These are phyloP conservation scores for Leonotis leonurus DNA, from an alignment of 257 asterid species.

Conservation along the genomic window DNA sequence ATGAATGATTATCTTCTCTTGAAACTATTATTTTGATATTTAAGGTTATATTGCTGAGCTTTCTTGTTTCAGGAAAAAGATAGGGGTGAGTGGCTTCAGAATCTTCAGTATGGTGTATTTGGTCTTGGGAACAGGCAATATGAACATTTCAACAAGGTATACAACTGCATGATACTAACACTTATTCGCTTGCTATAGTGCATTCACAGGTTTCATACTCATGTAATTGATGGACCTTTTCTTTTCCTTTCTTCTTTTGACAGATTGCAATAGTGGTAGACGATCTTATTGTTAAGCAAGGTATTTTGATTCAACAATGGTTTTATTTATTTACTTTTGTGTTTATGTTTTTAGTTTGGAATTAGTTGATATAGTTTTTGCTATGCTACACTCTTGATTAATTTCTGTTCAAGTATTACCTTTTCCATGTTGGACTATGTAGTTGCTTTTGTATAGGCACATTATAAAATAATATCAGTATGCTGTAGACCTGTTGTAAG, in stretches of 20 bases:
- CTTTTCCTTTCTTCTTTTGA: background rate
- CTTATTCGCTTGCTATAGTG: background rate
- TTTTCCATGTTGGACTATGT: background rate
- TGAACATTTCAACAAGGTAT: constrained; percentile 95
- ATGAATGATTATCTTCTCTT: background rate
- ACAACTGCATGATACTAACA: background rate
- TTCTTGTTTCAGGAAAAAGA: constrained; percentile 66
- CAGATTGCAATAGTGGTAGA: constrained; percentile 89
- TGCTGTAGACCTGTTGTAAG: background rate
- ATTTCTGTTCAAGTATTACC: background rate
- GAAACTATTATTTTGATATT: background rate
- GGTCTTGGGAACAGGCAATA: constrained; percentile 99
- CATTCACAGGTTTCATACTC: background rate
- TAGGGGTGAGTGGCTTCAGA: constrained; percentile 65
- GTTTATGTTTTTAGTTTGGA: too few relatives aligned
- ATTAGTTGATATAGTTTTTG: background rate
- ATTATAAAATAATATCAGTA: background rate
- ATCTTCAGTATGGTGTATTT: constrained; percentile 76
- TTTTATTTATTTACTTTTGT: background rate
- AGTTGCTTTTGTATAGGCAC: background rate
- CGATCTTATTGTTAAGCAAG: constrained; percentile 59
- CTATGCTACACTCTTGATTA: background rate
- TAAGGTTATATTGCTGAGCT: constrained; percentile 10
- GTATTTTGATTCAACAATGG: constrained; percentile 28
- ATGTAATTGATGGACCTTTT: background rate